These are phyloP conservation scores for Fusarium bactridioides DNA, from an alignment of 2,329 filamentous ascomycete species.

Conservation along the genomic window DNA sequence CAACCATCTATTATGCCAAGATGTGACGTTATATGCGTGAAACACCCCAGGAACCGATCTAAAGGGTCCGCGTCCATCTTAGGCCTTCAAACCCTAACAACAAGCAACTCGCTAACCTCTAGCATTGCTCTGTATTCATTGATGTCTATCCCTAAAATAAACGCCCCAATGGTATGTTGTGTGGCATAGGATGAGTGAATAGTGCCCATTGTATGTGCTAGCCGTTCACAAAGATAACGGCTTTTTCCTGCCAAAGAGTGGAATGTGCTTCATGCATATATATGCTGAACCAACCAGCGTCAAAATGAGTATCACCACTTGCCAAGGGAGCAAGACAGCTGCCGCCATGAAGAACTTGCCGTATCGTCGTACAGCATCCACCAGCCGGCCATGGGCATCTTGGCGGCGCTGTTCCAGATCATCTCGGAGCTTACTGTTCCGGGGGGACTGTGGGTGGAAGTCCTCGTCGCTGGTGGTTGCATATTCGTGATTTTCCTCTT, in stretches of 20 bases:
- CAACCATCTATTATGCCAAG: slow-evolving; percentile 36
- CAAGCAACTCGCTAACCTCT: slow-evolving; percentile 10
- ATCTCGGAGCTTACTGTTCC: slow-evolving; percentile 41
- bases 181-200: slow-evolving; percentile 22
- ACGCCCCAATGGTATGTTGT: slow-evolving; percentile 45
- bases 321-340: slow-evolving; percentile 56
- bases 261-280: slow-evolving; percentile 47
- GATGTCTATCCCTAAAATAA: slow-evolving; percentile 36
- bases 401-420: slow-evolving; percentile 45
- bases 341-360: slow-evolving; percentile 54
- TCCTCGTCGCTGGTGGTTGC: slow-evolving; percentile 32
- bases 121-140: slow-evolving; percentile 7
- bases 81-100: slow-evolving; percentile 3
- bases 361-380: slow-evolving; percentile 53
- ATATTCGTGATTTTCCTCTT: slow-evolving; percentile 39
- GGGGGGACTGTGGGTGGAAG: slow-evolving; percentile 12
- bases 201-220: slow-evolving; percentile 9
- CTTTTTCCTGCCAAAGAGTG: slow-evolving; percentile 32
- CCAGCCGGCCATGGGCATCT: slow-evolving; percentile 48
- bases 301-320: slow-evolving; percentile 50
- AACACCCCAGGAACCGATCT: slow-evolving; percentile 30
- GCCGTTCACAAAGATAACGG: slow-evolving; percentile 38
- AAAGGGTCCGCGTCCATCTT: slow-evolving; percentile 17
- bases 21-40: slow-evolving; percentile 20
- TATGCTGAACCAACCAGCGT: slow-evolving; percentile 51